Percentiles rank a stretch among this genome's conserved stretches.
phyloP scores from a whole-genome alignment of 306 rosid genomes.

The Senna tora region DNA sequence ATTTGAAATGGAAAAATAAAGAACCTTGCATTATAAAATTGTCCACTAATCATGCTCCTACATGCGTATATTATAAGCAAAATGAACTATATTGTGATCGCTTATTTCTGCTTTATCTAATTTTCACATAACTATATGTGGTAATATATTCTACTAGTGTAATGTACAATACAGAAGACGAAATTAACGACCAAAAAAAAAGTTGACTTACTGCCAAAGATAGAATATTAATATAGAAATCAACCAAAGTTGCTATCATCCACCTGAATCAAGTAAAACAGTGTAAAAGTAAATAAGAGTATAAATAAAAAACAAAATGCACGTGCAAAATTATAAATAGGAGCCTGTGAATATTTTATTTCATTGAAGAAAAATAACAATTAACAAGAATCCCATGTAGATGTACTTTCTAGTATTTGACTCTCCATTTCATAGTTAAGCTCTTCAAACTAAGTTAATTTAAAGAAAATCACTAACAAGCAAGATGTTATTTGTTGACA shows the following conservation, averaged over 20 bases:
- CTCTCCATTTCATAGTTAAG: background rate
- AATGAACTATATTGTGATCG: background rate
- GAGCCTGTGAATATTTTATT: background rate
- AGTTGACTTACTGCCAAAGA: constrained; percentile 59
- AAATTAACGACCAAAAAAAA: background rate
- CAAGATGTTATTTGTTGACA: background rate
- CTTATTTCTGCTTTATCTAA: background rate
- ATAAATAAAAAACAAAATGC: background rate
- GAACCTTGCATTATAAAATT: background rate
- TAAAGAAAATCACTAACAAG: background rate
- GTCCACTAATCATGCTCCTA: background rate
- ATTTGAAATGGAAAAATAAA: background rate
- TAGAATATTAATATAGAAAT: constrained; percentile 74
- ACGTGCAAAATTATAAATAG: background rate
- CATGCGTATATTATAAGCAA: background rate
- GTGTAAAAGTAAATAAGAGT: background rate
- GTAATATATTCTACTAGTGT: background rate
- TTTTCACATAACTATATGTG: background rate
- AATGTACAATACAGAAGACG: background rate
- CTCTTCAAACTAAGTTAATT: background rate
- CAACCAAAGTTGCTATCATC: constrained; percentile 75
- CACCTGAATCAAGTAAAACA: constrained; percentile 63
- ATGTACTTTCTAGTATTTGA: background rate
- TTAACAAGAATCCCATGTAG: background rate
- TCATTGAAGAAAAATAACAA: background rate